Evolutionary conservation across 2,329 filamentous ascomycete genomes (phyloP).

Genomic region (Ceratocystis alfenasii): DNA sequence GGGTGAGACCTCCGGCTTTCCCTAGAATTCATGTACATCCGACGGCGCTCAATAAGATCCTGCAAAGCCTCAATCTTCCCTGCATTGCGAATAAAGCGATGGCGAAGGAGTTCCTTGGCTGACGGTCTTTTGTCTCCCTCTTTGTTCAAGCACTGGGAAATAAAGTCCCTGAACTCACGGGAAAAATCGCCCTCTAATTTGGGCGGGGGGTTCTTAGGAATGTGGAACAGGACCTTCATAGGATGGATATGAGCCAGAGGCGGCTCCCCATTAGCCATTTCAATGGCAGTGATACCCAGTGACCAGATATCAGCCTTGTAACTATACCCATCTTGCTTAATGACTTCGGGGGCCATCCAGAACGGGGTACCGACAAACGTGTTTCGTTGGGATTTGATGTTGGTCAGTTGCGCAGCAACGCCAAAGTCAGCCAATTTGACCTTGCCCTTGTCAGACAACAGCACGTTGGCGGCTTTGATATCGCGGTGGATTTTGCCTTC

Average conservation of each 20-base stretch:
- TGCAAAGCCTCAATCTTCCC: conserved; percentile 81
- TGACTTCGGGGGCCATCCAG: conserved; percentile 94
- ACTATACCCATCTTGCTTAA: conserved; percentile 70
- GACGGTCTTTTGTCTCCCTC: conserved; percentile 74
- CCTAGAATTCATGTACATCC: conserved; percentile 62
- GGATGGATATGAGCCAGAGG: conserved; percentile 75
- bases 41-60: conserved; percentile 72
- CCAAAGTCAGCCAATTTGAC: conserved; percentile 97
- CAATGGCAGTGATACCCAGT: conserved; percentile 80
- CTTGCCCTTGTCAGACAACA: conserved; percentile 81
- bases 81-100: conserved; percentile 76
- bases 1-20: conserved; percentile 56
- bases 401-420: conserved; percentile 88
- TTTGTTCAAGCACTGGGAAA: conserved; percentile 81
- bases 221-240: conserved; percentile 87
- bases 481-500: conserved; percentile 95
- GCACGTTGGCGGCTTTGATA: conserved; percentile 90
- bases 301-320: conserved; percentile 94
- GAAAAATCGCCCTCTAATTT: conserved; percentile 76
- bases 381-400: conserved; percentile 94
- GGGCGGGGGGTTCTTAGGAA: conserved; percentile 78
- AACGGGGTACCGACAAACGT: conserved; percentile 96
- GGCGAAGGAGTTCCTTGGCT: conserved; percentile 75
- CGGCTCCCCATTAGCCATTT: conserved; percentile 80
- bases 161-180: conserved; percentile 86